A percentile compares a stretch with the other conserved stretches of the same genome.
Evolutionary conservation across 768 basidiomycete genomes (phyloP).

Genomic region (Pulveroboletus sp.): DNA sequence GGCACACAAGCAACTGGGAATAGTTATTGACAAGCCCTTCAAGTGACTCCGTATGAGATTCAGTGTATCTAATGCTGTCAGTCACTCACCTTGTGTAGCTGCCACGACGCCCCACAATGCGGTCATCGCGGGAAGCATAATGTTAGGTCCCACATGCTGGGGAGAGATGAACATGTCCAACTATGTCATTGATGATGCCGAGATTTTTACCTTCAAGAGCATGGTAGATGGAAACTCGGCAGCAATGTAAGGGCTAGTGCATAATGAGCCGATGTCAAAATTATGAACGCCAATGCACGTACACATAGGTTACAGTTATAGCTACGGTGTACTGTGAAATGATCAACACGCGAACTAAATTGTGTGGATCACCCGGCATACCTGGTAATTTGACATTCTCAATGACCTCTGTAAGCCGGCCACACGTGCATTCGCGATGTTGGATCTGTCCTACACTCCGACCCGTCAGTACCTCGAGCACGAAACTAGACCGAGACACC

Average conservation of each 20-base stretch:
- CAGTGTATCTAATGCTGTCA: neutral
- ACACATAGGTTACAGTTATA: slow-evolving; percentile 31
- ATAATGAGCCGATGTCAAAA: neutral
- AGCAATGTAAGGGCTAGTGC: slow-evolving; percentile 42
- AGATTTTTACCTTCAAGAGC: slow-evolving; percentile 44
- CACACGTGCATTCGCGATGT: slow-evolving; percentile 57
- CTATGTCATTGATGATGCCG: neutral
- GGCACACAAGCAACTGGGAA: slow-evolving; percentile 51
- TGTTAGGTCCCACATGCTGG: slow-evolving; percentile 46
- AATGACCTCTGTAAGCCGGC: slow-evolving; percentile 56
- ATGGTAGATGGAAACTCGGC: slow-evolving; percentile 61
- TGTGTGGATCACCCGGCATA: neutral
- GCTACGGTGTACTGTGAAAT: slow-evolving; percentile 31
- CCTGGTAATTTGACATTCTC: slow-evolving; percentile 28
- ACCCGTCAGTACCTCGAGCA: neutral
- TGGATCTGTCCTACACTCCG: slow-evolving; percentile 34
- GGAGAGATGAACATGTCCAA: neutral
- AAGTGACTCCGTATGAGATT: neutral
- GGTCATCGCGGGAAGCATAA: slow-evolving; percentile 58
- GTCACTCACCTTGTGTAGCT: slow-evolving; percentile 48
- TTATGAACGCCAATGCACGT: neutral
- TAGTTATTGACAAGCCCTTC: slow-evolving; percentile 44
- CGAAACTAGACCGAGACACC: slow-evolving; percentile 12
- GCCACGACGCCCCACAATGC: slow-evolving; percentile 62
- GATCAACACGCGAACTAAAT: neutral